Percentiles rank a stretch among this genome's conserved stretches.
These are phyloP conservation scores for Hydnomerulius pinastri DNA, from an alignment of 768 basidiomycete species.

Conservation along the genomic window DNA sequence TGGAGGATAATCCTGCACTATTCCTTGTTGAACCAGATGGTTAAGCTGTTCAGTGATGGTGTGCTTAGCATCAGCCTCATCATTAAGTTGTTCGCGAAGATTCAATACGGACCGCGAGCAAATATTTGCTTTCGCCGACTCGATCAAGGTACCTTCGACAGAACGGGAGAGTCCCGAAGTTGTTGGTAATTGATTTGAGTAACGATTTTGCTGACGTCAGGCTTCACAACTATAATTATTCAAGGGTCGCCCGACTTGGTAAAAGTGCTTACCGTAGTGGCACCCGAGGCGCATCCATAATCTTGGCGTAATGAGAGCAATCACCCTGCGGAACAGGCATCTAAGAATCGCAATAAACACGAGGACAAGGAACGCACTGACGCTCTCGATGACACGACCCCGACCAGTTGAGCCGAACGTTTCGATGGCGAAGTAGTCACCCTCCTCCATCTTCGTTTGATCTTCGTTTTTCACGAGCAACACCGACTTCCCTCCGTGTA, in stretches of 20 bases:
- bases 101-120: constrained; percentile 69
- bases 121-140: constrained; percentile 87
- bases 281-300: constrained; percentile 67
- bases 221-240: constrained; percentile 40
- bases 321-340: constrained; percentile 61
- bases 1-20: constrained; percentile 93
- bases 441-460: constrained; percentile 97
- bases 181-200: constrained; percentile 83
- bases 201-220: constrained; percentile 84
- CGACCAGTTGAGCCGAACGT: constrained; percentile 98
- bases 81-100: not conserved
- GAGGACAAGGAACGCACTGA: constrained; percentile 32
- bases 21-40: constrained; percentile 82
- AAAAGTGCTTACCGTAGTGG: constrained; percentile 62
- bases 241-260: not conserved
- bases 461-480: constrained; percentile 88
- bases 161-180: constrained; percentile 95
- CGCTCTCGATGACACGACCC: constrained; percentile 83
- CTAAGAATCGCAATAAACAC: not conserved
- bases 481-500: constrained; percentile 94
- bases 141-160: constrained; percentile 95
- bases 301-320: constrained; percentile 89
- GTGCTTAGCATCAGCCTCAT: constrained; percentile 1
- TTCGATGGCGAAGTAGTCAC: constrained; percentile 98
- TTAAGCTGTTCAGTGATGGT: constrained; percentile 61